Evolutionary conservation across 441 rosid species (phyloP).

Genomic region (Raphanus hybrid): DNA sequence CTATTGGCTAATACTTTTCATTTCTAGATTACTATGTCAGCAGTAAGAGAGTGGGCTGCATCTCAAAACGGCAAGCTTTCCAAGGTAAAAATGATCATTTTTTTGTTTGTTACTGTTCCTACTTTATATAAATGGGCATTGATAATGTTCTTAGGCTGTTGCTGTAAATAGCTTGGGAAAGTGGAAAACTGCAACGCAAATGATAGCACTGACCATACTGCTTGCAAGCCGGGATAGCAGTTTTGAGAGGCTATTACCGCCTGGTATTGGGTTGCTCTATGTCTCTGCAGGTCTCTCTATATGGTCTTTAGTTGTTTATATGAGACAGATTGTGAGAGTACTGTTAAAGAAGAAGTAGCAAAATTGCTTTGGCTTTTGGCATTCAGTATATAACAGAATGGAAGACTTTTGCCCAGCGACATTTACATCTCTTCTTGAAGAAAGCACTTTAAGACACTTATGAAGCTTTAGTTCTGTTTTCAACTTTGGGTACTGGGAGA

Average conservation of each 20-base stretch:
- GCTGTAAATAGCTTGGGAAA: constrained; percentile 96
- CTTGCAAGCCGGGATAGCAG: constrained; percentile 88
- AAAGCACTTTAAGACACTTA: constrained; percentile 37
- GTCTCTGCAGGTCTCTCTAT: constrained; percentile 87
- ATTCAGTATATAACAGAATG: constrained; percentile 41
- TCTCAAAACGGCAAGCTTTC: constrained; percentile 77
- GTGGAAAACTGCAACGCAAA: constrained; percentile 98
- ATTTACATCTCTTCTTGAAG: constrained; percentile 42
- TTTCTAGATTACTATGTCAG: constrained; percentile 94
- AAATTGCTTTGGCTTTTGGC: constrained; percentile 26
- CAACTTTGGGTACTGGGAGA: constrained; percentile 33
- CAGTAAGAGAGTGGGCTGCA: constrained; percentile 99
- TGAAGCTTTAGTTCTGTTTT: constrained; percentile 38
- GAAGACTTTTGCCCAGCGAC: constrained; percentile 24
- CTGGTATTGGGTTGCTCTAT: constrained; percentile 81
- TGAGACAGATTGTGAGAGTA: constrained; percentile 82
- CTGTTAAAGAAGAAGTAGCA: constrained; percentile 64
- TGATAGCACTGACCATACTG: constrained; percentile 86
- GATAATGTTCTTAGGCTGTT: constrained; percentile 70
- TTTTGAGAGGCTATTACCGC: constrained; percentile 61
- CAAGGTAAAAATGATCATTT: constrained; percentile 55
- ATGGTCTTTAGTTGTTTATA: constrained; percentile 83
- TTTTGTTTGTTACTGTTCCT: background rate
- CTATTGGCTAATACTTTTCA: constrained; percentile 10
- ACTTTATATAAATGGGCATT: background rate